Conservation (phyloP, 176 grass and related monocot species). For the Oryza nivara region DNA sequence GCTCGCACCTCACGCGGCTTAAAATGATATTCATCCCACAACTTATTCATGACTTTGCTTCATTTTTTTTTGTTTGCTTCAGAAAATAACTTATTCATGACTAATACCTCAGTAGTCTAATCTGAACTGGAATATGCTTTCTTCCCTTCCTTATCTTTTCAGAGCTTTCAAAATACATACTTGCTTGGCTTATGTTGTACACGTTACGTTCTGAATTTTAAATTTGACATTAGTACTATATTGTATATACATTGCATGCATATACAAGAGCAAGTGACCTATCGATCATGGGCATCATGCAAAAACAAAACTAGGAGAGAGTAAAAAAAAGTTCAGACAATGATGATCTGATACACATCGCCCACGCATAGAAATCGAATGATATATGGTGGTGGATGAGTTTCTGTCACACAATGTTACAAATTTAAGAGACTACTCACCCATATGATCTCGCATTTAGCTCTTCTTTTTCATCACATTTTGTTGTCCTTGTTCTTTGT, state of each 20-base stretch:
- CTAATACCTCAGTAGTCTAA: not conserved
- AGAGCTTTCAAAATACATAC: slow-evolving; percentile 1
- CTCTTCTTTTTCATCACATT: slow-evolving; percentile 34
- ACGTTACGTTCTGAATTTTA: not conserved
- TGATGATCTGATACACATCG: slow-evolving; percentile 16
- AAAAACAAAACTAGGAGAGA: not conserved
- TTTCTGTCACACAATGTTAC: slow-evolving; percentile 31
- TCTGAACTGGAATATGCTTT: slow-evolving; percentile 33
- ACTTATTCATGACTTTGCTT: not conserved
- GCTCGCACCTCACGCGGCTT: not conserved
- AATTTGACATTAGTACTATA: not conserved
- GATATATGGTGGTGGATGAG: not conserved
- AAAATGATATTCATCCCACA: slow-evolving; percentile 23
- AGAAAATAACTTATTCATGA: not conserved
- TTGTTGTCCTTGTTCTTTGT: slow-evolving; percentile 6
- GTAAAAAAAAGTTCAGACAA: not conserved
- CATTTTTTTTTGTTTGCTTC: too few relatives aligned
- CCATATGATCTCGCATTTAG: slow-evolving; percentile 30
- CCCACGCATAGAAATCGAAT: slow-evolving; percentile 15
- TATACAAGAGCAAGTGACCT: not conserved
- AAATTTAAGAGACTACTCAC: slow-evolving; percentile 25
- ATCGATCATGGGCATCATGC: not conserved
- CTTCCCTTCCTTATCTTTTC: not conserved
- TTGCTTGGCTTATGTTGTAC: not conserved
- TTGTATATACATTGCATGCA: not conserved